Evolutionary conservation across 257 asterid species (phyloP).

Genomic region (Solanum piurae): DNA sequence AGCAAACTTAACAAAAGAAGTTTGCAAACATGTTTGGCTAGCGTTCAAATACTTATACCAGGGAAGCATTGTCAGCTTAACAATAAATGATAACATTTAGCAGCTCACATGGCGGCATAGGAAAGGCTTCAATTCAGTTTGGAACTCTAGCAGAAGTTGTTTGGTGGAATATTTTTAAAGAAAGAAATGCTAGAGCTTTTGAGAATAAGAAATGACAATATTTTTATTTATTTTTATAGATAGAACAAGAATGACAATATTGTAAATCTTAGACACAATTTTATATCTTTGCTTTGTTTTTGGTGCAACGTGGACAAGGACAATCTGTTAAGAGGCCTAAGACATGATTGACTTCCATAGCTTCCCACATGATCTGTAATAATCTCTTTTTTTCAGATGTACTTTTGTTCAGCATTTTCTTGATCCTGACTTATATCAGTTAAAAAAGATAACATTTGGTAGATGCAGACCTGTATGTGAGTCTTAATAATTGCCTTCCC

Average conservation of each 20-base stretch:
- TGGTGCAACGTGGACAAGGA: neutral
- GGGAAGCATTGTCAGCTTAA: neutral
- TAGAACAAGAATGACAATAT: neutral
- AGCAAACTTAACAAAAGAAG: neutral
- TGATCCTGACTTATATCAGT: neutral
- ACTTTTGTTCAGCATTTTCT: neutral
- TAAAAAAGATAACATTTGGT: neutral
- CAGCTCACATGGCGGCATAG: neutral
- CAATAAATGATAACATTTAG: neutral
- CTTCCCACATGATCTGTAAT: neutral
- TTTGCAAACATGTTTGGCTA: neutral
- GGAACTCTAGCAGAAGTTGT: neutral
- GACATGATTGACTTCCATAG: neutral
- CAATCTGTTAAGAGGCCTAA: neutral
- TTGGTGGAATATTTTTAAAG: neutral
- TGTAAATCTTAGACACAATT: neutral
- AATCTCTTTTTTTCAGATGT: neutral
- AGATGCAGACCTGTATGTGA: conserved; percentile 22
- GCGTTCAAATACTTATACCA: neutral
- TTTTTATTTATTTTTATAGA: no score
- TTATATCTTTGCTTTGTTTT: neutral
- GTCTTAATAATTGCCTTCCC: conserved; percentile 31
- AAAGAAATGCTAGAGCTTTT: neutral
- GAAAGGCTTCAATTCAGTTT: neutral
- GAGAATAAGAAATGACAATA: neutral